phyloP scores from a whole-genome alignment of 495 filamentous ascomycete species.

The Cryomyces antarcticus region DNA sequence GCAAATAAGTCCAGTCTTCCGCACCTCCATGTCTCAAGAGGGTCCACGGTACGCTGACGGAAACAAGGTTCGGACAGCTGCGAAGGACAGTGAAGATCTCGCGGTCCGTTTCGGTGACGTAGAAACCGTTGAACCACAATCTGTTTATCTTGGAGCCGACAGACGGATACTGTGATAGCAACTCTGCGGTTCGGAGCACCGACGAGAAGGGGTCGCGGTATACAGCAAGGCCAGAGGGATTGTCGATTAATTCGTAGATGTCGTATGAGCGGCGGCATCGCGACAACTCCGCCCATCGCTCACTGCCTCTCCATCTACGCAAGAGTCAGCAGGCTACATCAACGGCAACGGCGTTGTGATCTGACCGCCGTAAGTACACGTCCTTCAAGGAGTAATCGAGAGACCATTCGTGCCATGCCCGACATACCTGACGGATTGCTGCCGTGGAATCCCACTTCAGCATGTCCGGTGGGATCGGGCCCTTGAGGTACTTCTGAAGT shows the following conservation, averaged over 20 bases:
- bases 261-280: conserved; percentile 15
- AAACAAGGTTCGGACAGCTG: conserved; percentile 22
- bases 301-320: conserved; percentile 27
- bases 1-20: conserved; percentile 25
- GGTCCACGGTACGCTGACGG: conserved; percentile 32
- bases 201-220: conserved; percentile 31
- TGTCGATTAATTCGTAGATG: conserved; percentile 20
- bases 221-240: conserved; percentile 22
- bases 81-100: conserved; percentile 24
- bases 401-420: conserved; percentile 32
- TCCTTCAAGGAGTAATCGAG: conserved; percentile 25
- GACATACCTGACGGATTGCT: conserved; percentile 26
- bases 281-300: conserved; percentile 23
- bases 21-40: conserved; percentile 23
- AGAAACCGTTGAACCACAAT: conserved; percentile 35
- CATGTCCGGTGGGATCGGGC: conserved; percentile 26
- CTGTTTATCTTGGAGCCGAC: conserved; percentile 27
- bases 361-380: conserved; percentile 21
- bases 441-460: conserved; percentile 27
- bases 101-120: conserved; percentile 24
- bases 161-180: conserved; percentile 22
- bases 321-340: no score
- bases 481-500: conserved; percentile 27
- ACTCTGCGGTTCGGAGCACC: conserved; percentile 23
- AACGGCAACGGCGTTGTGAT: no score